Evolutionary conservation across 1,139 yeast genomes (phyloP), one percentile per base, ranked within the genome.

Genomic region (Taphrina sp.): DNA sequence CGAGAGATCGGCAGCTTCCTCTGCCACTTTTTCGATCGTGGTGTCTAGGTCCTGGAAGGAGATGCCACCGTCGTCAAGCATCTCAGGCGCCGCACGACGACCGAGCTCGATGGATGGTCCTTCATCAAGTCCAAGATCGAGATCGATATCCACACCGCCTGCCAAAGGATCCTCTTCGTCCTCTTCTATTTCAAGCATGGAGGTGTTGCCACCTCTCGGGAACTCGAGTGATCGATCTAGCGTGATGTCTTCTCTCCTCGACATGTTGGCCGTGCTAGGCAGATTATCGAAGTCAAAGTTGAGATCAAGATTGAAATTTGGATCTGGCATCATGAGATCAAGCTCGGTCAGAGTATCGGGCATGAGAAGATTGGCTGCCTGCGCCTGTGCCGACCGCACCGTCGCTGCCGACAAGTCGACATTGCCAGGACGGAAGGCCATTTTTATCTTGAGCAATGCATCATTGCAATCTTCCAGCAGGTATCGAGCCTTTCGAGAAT

Each of bases 381-480:
- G 58, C 23, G 57, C 52, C 33, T 45, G 43, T 17, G 58, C 58
- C 22, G 46, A 81, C 72, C 39, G 75, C 75, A 58, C 73, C 74
- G 58, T 31, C 10, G 78, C 44, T 3, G 17, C 74, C 3, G 80
- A 77, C 55, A 80, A 72, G 60, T 77, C 78, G 34, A 77, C 72
- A 38, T 66, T 66, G 14, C 72, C 77, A 3, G 80, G 71, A 57
- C 72, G 74, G 70, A 90, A 90, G 2, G 95, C 80, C 45, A 85
- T 79, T 64, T 85, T 86, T 63, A 90, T 74, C 66, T 82, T 84
- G 61, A 81, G 72, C 58, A 90, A 72, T 1, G 90, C 84, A 62
- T 87, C 95, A 52, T 81, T 79, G 38, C 89, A 92, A 66, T 92
- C 98, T 60, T 88, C 94, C 52, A 86, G 74, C 41, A 92, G 74